Base-by-base conservation (phyloP, 345 rosid species). In the Salix exigua region DNA sequence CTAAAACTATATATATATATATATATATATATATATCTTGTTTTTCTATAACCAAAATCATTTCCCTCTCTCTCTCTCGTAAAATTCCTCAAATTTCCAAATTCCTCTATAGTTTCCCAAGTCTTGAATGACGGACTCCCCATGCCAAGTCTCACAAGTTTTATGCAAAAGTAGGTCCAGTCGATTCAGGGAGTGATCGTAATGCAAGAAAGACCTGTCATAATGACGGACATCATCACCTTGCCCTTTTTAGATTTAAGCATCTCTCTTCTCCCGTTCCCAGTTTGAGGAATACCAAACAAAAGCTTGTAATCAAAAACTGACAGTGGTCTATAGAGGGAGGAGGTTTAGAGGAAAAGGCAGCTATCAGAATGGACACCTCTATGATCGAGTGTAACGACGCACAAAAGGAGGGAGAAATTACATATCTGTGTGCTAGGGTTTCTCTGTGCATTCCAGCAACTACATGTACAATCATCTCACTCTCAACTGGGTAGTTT, bases 381-480 rank as follows among this genome's bases (percentile, higher is more conserved):
- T 75, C 72, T 78, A 9, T 28, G 33, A n/a, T n/a, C n/a, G n/a
- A 66, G 33, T 18, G 5, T 5, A 50, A 18, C 18, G 58, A 64
- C 69, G 42, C 64, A 73, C 40, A 79, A 63, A 50, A 23, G 33
- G 62, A n/a, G 25, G 80, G 69, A 33, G 85, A 70, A 61, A 71
- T 65, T 72, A 77, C 73, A 72, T 31, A 70, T 44, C 30, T 46
- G 48, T n/a, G 68, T 71, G 81, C 46, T 60, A 51, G 77, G 78
- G 85, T 71, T 65, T 75, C 79, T 79, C 79, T 79, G 76, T 82
- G 80, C 82, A 75, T 68, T 81, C 81, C 58, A 64, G 77, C 63
- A 71, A 70, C 46, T 76, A 75, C 81, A 86, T 84, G 82, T 87
- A 84, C 88, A 89, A 44, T 72, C 37, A 80, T 73, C 73, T 66